These are phyloP conservation scores for Heliamphora pulchella DNA, from an alignment of 179 eudicot species.

Conservation along the genomic window DNA sequence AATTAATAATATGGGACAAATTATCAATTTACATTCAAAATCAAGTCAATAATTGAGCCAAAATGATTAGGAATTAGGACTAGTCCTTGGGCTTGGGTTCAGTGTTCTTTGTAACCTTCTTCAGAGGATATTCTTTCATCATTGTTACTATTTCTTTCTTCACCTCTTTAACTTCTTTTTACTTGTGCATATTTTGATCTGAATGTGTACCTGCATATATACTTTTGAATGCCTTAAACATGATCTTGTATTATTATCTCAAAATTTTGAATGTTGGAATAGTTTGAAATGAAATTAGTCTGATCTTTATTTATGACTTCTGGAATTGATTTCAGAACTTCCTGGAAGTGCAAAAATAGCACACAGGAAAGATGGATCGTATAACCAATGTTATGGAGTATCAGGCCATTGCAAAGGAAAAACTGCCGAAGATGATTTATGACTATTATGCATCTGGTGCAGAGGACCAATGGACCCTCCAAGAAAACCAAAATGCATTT, in stretches of 20 bases:
- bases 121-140: not conserved
- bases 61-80: not conserved
- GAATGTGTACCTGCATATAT: not conserved
- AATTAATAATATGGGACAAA: not conserved
- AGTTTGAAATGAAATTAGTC: not conserved
- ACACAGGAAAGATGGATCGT: constrained; percentile 31
- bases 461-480: constrained; percentile 79
- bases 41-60: not conserved
- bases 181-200: not conserved
- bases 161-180: not conserved
- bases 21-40: not conserved
- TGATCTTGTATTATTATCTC: not conserved
- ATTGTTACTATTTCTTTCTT: constrained; percentile 5
- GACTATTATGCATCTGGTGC: constrained; percentile 82
- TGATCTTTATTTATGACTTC: constrained; percentile 17
- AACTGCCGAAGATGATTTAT: constrained; percentile 69
- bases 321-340: constrained; percentile 15
- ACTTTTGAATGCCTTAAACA: not conserved
- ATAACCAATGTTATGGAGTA: constrained; percentile 72
- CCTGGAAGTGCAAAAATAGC: not conserved
- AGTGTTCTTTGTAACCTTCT: not conserved
- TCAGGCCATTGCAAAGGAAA: constrained; percentile 59
- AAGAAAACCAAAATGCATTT: constrained; percentile 65
- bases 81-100: not conserved
- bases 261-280: not conserved